Evolutionary conservation across 2,329 filamentous ascomycete species (phyloP).

Genomic region (Penicillium sp.): DNA sequence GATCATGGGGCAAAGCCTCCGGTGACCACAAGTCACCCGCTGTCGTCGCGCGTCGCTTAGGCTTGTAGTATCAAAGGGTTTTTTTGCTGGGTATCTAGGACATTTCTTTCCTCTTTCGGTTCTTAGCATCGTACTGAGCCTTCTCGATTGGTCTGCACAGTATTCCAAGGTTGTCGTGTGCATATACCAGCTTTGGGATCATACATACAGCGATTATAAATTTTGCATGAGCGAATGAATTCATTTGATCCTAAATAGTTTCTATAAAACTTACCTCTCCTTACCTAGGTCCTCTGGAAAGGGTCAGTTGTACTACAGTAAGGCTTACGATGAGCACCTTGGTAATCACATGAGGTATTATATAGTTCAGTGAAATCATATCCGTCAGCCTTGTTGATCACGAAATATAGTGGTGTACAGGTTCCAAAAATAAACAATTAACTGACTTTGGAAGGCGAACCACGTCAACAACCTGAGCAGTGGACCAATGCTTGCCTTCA

Average conservation of each 20-base stretch:
- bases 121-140: not conserved
- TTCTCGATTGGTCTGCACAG: not conserved
- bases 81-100: not conserved
- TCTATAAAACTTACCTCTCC: not conserved
- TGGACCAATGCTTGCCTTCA: no score
- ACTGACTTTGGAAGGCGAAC: no score
- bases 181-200: not conserved
- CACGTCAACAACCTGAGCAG: no score
- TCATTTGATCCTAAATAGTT: not conserved
- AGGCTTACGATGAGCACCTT: not conserved
- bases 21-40: conserved; percentile 8
- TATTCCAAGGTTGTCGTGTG: not conserved
- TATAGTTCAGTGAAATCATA: no score
- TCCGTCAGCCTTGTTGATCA: no score
- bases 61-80: not conserved
- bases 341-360: not conserved
- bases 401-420: no score
- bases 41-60: conserved; percentile 21
- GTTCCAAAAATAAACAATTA: no score
- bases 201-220: not conserved
- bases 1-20: conserved; percentile 22
- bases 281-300: no score
- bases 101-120: not conserved
- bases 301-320: no score
- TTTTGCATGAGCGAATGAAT: not conserved